These are phyloP conservation scores for Knoxia roxburghii DNA, from an alignment of 257 asterid genomes.

Conservation along the genomic window DNA sequence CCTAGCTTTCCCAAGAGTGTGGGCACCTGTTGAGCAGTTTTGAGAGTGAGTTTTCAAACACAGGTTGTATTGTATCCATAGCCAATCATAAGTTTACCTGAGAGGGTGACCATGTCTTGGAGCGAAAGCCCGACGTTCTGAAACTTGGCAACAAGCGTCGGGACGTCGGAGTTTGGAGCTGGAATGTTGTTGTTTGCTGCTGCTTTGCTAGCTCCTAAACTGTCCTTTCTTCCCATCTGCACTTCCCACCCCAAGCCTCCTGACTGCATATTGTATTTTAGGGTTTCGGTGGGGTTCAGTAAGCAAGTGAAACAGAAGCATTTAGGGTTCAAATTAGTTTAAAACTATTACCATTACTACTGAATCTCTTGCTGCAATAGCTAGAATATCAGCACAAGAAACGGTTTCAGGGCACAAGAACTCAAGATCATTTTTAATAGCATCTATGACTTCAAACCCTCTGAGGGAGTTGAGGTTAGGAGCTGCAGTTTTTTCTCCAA, in stretches of 20 bases:
- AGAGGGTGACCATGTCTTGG: conserved; percentile 67
- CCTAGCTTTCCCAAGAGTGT: conserved; percentile 82
- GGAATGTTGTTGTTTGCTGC: conserved; percentile 67
- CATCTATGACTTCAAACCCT: conserved; percentile 82
- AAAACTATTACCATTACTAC: conserved; percentile 66
- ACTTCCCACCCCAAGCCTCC: conserved; percentile 90
- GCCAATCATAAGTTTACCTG: conserved; percentile 62
- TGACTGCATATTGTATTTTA: conserved; percentile 37
- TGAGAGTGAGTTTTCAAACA: too few species aligned
- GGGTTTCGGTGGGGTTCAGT: too few species aligned
- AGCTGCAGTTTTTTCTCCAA: conserved; percentile 70
- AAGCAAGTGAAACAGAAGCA: too few species aligned
- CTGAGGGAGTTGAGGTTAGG: conserved; percentile 73
- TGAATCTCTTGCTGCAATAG: conserved; percentile 78
- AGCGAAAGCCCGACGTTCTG: conserved; percentile 60
- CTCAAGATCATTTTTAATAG: conserved; percentile 67
- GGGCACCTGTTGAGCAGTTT: conserved; percentile 61
- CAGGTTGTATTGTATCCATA: too few species aligned
- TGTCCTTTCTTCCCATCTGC: conserved; percentile 71
- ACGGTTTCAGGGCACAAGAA: conserved; percentile 56
- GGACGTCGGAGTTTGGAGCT: conserved; percentile 61
- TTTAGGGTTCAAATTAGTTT: too few species aligned
- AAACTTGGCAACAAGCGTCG: conserved; percentile 59
- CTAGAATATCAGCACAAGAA: conserved; percentile 86
- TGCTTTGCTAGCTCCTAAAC: conserved; percentile 51